These are phyloP conservation scores for Actinomortierella ambigua DNA, from an alignment of 371 early-diverging fungal genomes.

Conservation along the genomic window DNA sequence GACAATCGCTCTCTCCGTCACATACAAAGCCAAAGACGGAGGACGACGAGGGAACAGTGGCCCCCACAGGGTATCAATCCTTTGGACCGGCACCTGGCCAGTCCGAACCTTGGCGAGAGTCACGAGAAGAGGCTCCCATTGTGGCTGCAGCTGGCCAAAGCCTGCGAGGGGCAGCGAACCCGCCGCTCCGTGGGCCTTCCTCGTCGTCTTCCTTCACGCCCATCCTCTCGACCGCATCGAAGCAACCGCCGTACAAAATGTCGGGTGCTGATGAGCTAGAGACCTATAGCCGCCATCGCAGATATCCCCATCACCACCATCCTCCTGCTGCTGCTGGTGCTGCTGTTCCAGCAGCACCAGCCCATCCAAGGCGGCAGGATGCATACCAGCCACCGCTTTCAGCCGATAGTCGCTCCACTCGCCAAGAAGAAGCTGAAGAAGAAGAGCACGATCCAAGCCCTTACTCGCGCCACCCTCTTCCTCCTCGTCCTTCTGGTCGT, in stretches of 20 bases:
- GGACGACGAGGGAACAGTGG: no score
- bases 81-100: no score
- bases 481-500: background rate
- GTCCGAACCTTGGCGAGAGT: no score
- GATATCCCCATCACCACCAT: background rate
- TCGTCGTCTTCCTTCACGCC: background rate
- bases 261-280: background rate
- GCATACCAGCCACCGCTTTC: constrained; percentile 1
- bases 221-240: background rate
- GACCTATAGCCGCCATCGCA: background rate
- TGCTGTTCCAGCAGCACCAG: constrained; percentile 15
- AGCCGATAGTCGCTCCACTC: background rate
- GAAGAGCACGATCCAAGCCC: background rate
- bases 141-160: no score
- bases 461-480: background rate
- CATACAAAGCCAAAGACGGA: no score
- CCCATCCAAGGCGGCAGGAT: constrained; percentile 9
- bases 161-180: no score
- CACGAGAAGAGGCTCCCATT: no score
- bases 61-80: no score
- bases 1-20: no score
- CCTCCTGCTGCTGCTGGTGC: constrained; percentile 6
- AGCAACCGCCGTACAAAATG: background rate
- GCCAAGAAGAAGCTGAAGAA: background rate
- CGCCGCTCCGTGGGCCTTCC: no score